A percentile compares a stretch with the other conserved stretches of the same genome.
Evolutionary conservation across 2,329 filamentous ascomycete genomes (phyloP).

Genomic region (Gremmenia infestans): DNA sequence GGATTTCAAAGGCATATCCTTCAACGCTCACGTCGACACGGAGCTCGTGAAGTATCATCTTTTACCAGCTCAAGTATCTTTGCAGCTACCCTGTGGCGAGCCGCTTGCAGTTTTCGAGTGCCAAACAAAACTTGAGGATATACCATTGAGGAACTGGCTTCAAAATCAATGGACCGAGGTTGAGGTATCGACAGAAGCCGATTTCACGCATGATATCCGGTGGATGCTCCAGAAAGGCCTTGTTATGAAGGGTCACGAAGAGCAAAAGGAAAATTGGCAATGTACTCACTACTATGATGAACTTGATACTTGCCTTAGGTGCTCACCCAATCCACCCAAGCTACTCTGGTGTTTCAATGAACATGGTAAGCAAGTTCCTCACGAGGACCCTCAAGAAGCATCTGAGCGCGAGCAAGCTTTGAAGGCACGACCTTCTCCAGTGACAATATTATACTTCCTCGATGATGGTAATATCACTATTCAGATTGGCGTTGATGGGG

Average conservation of each 20-base stretch:
- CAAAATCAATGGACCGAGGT: slow-evolving; percentile 6
- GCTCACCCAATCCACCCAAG: slow-evolving; percentile 35
- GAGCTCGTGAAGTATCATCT: not conserved
- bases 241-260: slow-evolving; percentile 4
- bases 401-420: slow-evolving; percentile 45
- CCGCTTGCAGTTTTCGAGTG: slow-evolving; percentile 6
- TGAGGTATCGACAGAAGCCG: not conserved
- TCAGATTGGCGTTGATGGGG: slow-evolving; percentile 37
- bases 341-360: slow-evolving; percentile 33
- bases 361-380: slow-evolving; percentile 35
- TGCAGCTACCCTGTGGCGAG: not conserved
- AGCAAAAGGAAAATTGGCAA: slow-evolving; percentile 4
- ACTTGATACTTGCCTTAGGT: slow-evolving; percentile 22
- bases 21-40: not conserved
- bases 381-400: slow-evolving; percentile 47
- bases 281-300: not conserved
- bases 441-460: slow-evolving; percentile 35
- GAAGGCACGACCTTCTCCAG: slow-evolving; percentile 42
- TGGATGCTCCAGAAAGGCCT: slow-evolving; percentile 10
- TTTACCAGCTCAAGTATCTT: not conserved
- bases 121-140: not conserved
- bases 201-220: slow-evolving; percentile 7
- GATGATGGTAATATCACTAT: slow-evolving; percentile 33
- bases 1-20: not conserved
- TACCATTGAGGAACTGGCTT: not conserved